Conservation (phyloP, 805 yeast genomes). For the Kodamaea kakaduensis region DNA sequence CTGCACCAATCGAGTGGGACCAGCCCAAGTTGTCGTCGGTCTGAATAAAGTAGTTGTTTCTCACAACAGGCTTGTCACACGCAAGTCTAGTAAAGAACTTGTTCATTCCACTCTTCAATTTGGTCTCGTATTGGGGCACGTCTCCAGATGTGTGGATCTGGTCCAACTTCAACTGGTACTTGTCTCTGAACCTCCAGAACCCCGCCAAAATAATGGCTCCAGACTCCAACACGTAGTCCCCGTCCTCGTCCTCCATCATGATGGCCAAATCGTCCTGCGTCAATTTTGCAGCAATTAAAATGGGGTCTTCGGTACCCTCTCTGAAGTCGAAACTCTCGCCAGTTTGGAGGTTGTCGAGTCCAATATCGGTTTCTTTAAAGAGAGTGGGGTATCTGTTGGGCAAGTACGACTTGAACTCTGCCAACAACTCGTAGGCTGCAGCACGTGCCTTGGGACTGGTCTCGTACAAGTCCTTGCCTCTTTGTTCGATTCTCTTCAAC, state of each 20-base stretch:
- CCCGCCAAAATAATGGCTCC: constrained; percentile 66
- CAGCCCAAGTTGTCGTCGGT: constrained; percentile 61
- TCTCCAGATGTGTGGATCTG: constrained; percentile 63
- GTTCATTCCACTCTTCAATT: constrained; percentile 61
- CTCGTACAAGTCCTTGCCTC: constrained; percentile 46
- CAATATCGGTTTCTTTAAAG: constrained; percentile 43
- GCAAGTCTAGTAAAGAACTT: constrained; percentile 56
- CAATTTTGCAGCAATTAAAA: constrained; percentile 53
- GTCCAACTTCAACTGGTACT: constrained; percentile 50
- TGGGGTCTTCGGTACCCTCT: constrained; percentile 46
- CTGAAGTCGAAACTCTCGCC: constrained; percentile 45
- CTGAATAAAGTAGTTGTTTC: constrained; percentile 65
- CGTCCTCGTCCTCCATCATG: constrained; percentile 57
- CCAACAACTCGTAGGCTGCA: constrained; percentile 54
- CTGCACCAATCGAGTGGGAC: constrained; percentile 63
- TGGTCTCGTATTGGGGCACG: constrained; percentile 60
- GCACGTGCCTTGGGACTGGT: constrained; percentile 48
- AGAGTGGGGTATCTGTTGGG: constrained; percentile 57
- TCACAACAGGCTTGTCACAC: constrained; percentile 59
- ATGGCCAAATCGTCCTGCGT: constrained; percentile 67
- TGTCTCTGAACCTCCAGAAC: constrained; percentile 65
- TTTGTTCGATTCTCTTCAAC: constrained; percentile 43
- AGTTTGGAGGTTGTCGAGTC: constrained; percentile 49
- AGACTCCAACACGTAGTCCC: constrained; percentile 52
- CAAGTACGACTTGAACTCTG: constrained; percentile 49